Evolutionary conservation across 352 stramenopile genomes (phyloP).

Genomic region (Phytophthora lateralis): DNA sequence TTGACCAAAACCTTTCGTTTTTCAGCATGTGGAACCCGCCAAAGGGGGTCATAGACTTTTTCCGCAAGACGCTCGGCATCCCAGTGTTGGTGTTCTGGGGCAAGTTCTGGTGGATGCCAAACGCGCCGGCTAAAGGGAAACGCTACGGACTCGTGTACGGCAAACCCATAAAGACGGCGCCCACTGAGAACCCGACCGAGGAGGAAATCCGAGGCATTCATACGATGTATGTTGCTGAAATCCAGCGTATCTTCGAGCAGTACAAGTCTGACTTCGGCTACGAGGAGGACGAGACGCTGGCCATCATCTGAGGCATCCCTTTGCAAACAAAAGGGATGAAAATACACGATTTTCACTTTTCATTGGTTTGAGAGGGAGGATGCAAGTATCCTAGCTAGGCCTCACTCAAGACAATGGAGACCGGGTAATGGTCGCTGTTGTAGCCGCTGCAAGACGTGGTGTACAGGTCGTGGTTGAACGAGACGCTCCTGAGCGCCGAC

Average conservation of each 20-base stretch:
- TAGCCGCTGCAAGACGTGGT: slow-evolving; percentile 52
- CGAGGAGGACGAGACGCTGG: slow-evolving; percentile 67
- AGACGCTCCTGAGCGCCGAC: slow-evolving; percentile 41
- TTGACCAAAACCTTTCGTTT: not conserved
- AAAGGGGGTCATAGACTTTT: slow-evolving; percentile 48
- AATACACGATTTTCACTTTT: not conserved
- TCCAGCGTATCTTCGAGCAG: slow-evolving; percentile 59
- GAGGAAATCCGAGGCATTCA: slow-evolving; percentile 57
- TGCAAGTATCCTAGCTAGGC: slow-evolving; percentile 9
- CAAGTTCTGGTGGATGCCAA: slow-evolving; percentile 72
- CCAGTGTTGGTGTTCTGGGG: slow-evolving; percentile 78
- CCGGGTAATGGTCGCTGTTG: slow-evolving; percentile 67
- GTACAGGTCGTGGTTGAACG: slow-evolving; percentile 62
- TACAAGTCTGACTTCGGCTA: slow-evolving; percentile 73
- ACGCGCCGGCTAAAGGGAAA: slow-evolving; percentile 52
- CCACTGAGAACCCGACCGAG: slow-evolving; percentile 50
- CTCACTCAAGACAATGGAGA: slow-evolving; percentile 40
- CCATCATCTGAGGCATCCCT: slow-evolving; percentile 31
- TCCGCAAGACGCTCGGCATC: slow-evolving; percentile 63
- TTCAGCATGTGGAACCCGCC: slow-evolving; percentile 63
- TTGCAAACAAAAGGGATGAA: not conserved
- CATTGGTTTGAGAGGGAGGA: not conserved
- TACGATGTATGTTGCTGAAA: slow-evolving; percentile 53
- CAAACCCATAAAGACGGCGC: slow-evolving; percentile 54
- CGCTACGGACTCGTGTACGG: slow-evolving; percentile 68